phyloP scores from a whole-genome alignment of 768 basidiomycete species.

The Pilatotrama ljubarskyi region DNA sequence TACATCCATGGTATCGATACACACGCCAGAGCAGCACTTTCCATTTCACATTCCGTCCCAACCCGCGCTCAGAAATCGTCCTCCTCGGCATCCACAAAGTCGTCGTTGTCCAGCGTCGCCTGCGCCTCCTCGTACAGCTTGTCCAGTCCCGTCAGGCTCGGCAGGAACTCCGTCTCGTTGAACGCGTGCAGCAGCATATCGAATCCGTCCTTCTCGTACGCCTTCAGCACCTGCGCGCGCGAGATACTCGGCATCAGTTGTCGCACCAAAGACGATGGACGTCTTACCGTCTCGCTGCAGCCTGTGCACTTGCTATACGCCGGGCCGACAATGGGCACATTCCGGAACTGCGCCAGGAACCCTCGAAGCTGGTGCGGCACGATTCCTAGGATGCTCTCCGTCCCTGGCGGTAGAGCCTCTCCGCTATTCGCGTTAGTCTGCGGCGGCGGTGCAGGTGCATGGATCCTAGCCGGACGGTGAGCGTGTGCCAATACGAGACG shows the following conservation, averaged over 20 bases:
- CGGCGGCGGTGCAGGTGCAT: constrained; percentile 72
- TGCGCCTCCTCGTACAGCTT: constrained; percentile 55
- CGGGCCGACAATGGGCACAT: constrained; percentile 79
- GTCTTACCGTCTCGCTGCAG: constrained; percentile 74
- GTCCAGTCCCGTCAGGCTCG: constrained; percentile 55
- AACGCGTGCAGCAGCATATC: constrained; percentile 78
- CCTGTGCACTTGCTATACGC: constrained; percentile 90
- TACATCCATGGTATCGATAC: not conserved
- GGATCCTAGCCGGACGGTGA: constrained; percentile 36
- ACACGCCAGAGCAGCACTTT: not conserved
- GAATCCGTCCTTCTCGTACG: constrained; percentile 81
- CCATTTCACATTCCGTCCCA: not conserved
- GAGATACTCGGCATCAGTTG: too few relatives aligned
- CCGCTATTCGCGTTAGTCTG: constrained; percentile 20
- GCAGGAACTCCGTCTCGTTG: constrained; percentile 77
- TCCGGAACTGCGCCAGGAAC: constrained; percentile 84
- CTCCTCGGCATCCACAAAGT: constrained; percentile 49
- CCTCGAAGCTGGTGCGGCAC: constrained; percentile 96
- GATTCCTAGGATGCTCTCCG: constrained; percentile 68
- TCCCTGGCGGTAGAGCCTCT: constrained; percentile 27
- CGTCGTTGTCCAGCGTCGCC: constrained; percentile 46
- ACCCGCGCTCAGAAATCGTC: constrained; percentile 22
- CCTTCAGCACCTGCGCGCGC: constrained; percentile 67
- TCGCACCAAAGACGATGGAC: too few relatives aligned
- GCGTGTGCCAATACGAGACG: not conserved